phyloP scores from a whole-genome alignment of 768 basidiomycete genomes.

The Panaeolus cyanescens region DNA sequence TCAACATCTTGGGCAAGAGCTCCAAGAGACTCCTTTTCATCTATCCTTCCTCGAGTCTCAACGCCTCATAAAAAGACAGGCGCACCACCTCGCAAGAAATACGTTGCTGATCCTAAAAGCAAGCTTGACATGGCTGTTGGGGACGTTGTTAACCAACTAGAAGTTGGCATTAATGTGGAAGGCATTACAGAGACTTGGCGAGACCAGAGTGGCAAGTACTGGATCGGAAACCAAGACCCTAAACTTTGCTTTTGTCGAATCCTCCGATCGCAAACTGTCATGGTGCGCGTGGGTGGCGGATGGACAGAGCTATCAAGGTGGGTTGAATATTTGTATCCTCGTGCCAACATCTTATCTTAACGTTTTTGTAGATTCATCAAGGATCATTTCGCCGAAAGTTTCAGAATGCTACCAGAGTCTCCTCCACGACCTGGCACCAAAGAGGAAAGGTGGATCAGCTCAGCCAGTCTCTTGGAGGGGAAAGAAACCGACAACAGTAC shows the following conservation, averaged over 20 bases:
- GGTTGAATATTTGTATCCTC: constrained; percentile 24
- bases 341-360: constrained; percentile 9
- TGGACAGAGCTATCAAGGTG: constrained; percentile 93
- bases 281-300: constrained; percentile 96
- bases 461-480: constrained; percentile 66
- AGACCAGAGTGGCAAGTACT: constrained; percentile 93
- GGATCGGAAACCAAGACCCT: constrained; percentile 92
- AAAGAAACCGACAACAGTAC: constrained; percentile 34
- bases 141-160: constrained; percentile 86
- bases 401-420: constrained; percentile 71
- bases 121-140: constrained; percentile 93
- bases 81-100: constrained; percentile 59
- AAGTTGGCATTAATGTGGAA: constrained; percentile 81
- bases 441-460: constrained; percentile 86
- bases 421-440: constrained; percentile 50
- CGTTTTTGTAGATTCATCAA: constrained; percentile 69
- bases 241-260: constrained; percentile 93
- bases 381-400: constrained; percentile 83
- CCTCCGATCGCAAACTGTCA: constrained; percentile 87
- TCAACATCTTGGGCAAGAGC: constrained; percentile 72
- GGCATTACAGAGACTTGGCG: constrained; percentile 85
- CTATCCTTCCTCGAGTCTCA: constrained; percentile 37
- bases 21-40: constrained; percentile 62
- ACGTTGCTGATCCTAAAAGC: constrained; percentile 86
- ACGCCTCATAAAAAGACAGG: constrained; percentile 48